Base-by-base conservation (phyloP, 805 yeast genomes). In the Kodamaea neixiangensis region DNA sequence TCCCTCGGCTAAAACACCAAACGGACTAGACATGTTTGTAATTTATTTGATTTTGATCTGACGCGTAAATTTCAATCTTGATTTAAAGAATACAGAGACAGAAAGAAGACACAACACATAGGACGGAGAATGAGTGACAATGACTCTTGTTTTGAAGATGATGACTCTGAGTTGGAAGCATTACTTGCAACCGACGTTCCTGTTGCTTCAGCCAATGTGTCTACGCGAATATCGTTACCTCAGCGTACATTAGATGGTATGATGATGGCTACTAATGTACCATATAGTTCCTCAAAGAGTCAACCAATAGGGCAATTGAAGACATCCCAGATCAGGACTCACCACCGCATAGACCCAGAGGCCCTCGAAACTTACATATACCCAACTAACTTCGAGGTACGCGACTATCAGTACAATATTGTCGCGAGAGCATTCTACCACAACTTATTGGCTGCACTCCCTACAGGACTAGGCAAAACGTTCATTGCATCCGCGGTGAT, bases 401-500 rank as follows among this genome's bases (percentile, higher is more conserved):
- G 99, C 63, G 96, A 90, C 53, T 94, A 96, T 64, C 99, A 94
- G 69, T 83, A 77, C 62, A 85, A 85, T 56, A 91, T 94, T 49
- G 89, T 91, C 2, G 73, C 76, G 43, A 79, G 82, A 51, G 85
- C 97, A 0, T 71, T 94, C 34, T 83, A 80, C 59, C 76, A 83
- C 54, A 94, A 94, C 62, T 65, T 86, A 2, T 72, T 94, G 19
- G 93, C 96, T 63, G 96, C 97, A 0, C 80, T 94, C 13, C 99
- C 99, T 0, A 94, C 99, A 0, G 99, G 99, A 57, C 75, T 92
- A 65, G 99, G 99, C 37, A 94, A 94, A 69, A 94, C 99, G 0
- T 90, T 94, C 56, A 91, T 94, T 62, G 98, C 99, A 1, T 85
- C 96, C 34, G 86, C 96, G 0, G 93, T 93, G 18, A 94, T 94